These are phyloP conservation scores for Lecanicillium sp. DNA, from an alignment of 2,329 filamentous ascomycete species.

Conservation along the genomic window DNA sequence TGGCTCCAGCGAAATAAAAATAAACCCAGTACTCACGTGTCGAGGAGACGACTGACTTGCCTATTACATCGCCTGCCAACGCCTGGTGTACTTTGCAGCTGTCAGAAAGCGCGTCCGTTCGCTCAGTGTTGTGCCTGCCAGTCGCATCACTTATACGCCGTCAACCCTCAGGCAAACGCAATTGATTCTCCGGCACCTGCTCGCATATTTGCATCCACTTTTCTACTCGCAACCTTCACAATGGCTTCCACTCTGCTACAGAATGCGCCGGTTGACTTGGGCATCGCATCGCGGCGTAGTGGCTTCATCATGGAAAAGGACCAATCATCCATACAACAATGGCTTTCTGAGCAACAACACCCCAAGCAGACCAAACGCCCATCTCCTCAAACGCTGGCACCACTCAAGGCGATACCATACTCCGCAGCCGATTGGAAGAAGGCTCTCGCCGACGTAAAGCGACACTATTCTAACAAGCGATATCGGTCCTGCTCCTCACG, in stretches of 20 bases:
- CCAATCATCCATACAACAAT: slow-evolving; percentile 2
- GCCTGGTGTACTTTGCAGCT: neutral
- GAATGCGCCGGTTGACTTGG: neutral
- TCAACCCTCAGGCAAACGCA: neutral
- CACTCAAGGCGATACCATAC: slow-evolving; percentile 27
- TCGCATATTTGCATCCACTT: no score
- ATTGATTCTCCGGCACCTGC: no score
- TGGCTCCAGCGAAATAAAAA: no score
- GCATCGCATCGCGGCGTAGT: neutral
- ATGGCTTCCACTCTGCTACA: no score
- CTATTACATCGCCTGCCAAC: no score
- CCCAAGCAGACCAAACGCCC: slow-evolving; percentile 6
- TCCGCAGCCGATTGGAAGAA: slow-evolving; percentile 42
- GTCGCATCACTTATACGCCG: slow-evolving; percentile 3
- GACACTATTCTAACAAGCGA: slow-evolving; percentile 39
- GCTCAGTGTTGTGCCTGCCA: neutral
- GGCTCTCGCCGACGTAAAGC: slow-evolving; percentile 44
- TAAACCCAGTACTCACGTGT: neutral
- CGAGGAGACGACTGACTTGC: neutral
- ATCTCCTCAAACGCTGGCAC: slow-evolving; percentile 12
- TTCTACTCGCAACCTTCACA: no score
- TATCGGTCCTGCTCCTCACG: slow-evolving; percentile 45
- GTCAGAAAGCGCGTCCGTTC: neutral
- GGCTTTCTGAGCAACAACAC: slow-evolving; percentile 6
- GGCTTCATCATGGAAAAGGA: neutral